A percentile compares a stretch with the other conserved stretches of the same genome.
phyloP scores from a whole-genome alignment of 805 yeast genomes.

The Barnettozyma salicaria region DNA sequence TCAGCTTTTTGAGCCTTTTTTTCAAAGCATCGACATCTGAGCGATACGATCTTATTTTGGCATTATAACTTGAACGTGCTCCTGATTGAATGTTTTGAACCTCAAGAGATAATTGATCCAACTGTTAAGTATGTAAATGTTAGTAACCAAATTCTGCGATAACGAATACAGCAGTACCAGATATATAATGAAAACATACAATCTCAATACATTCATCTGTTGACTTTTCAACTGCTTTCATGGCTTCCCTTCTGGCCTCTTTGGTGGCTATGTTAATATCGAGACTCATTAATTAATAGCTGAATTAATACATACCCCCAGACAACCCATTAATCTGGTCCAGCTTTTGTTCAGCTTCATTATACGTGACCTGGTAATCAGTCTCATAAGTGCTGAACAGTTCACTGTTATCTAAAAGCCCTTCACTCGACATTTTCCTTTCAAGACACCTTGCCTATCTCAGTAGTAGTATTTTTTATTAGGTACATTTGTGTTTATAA shows the following conservation, averaged over 20 bases:
- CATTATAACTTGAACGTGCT: slow-evolving; percentile 61
- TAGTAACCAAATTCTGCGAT: not conserved
- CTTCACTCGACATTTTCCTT: slow-evolving; percentile 22
- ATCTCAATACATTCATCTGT: slow-evolving; percentile 79
- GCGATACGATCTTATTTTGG: slow-evolving; percentile 69
- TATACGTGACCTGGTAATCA: slow-evolving; percentile 51
- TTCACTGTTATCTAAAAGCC: slow-evolving; percentile 24
- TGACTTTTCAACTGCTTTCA: slow-evolving; percentile 56
- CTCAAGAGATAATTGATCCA: slow-evolving; percentile 86
- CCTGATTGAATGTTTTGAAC: slow-evolving; percentile 76
- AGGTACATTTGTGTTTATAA: not conserved
- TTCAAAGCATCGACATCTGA: slow-evolving; percentile 55
- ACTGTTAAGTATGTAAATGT: slow-evolving; percentile 23
- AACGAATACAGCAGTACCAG: not conserved
- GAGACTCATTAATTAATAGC: not conserved
- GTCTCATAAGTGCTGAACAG: slow-evolving; percentile 32
- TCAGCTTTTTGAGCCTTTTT: slow-evolving; percentile 44
- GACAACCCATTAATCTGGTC: slow-evolving; percentile 44
- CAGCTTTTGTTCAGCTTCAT: slow-evolving; percentile 64
- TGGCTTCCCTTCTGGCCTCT: slow-evolving; percentile 47
- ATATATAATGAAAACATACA: slow-evolving; percentile 22
- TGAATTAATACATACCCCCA: slow-evolving; percentile 31
- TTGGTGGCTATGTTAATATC: not conserved
- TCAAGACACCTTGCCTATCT: too few relatives aligned
- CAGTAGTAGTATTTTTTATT: not conserved